phyloP scores from a whole-genome alignment of 805 yeast species.

The Teunomyces funiuensis region DNA sequence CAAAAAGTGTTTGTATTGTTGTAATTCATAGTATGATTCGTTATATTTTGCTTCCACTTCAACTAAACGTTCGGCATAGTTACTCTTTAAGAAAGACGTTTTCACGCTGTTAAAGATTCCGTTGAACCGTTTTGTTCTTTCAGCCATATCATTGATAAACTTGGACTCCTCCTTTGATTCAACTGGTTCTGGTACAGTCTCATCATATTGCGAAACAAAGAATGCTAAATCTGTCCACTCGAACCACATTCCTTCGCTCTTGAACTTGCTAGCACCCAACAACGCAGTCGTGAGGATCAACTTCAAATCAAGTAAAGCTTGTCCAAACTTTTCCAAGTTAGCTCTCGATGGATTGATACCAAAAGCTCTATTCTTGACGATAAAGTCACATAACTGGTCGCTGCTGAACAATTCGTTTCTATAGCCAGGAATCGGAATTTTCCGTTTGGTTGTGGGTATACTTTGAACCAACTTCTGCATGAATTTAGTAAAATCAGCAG shows the following conservation, averaged over 20 bases:
- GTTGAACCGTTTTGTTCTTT: conserved; percentile 21
- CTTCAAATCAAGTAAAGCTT: conserved; percentile 34
- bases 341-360: conserved; percentile 36
- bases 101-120: conserved; percentile 33
- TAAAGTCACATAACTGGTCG: conserved; percentile 33
- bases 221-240: conserved; percentile 42
- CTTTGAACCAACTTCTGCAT: conserved; percentile 20
- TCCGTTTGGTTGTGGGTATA: conserved; percentile 29
- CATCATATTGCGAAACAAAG: conserved; percentile 14
- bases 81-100: conserved; percentile 29
- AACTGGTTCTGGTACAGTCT: not conserved
- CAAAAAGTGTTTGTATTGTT: conserved; percentile 28
- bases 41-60: conserved; percentile 32
- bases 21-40: conserved; percentile 34
- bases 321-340: conserved; percentile 42
- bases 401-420: conserved; percentile 40
- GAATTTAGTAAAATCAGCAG: conserved; percentile 21
- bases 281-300: conserved; percentile 32
- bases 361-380: conserved; percentile 25
- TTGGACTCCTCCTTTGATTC: not conserved
- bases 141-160: conserved; percentile 12
- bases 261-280: conserved; percentile 35
- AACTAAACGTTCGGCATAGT: conserved; percentile 26
- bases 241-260: conserved; percentile 44
- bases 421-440: conserved; percentile 41